Evolutionary conservation across 371 early-diverging fungal species (phyloP).

Genomic region (Mucor racemosus): DNA sequence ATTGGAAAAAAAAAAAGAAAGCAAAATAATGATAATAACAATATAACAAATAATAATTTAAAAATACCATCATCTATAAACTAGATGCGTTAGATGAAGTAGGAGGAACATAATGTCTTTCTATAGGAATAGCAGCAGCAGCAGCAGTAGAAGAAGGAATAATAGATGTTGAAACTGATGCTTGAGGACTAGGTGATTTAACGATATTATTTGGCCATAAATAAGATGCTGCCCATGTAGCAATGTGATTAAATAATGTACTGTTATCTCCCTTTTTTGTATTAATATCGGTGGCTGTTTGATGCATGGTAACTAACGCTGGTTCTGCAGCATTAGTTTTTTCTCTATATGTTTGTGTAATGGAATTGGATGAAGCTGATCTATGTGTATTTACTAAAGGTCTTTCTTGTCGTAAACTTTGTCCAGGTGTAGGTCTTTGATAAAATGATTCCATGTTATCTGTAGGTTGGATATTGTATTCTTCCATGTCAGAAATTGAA

Average conservation of each 20-base stretch:
- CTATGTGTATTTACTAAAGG: not conserved
- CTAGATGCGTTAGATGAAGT: slow-evolving; percentile 24
- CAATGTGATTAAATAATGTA: slow-evolving; percentile 21
- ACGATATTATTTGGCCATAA: slow-evolving; percentile 14
- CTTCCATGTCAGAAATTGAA: not conserved
- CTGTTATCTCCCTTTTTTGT: slow-evolving; percentile 7
- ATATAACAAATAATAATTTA: slow-evolving; percentile 3
- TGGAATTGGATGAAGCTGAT: slow-evolving; percentile 19
- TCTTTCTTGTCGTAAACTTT: not conserved
- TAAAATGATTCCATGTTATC: slow-evolving; percentile 7
- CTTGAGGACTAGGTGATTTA: slow-evolving; percentile 4
- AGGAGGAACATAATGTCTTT: slow-evolving; percentile 9
- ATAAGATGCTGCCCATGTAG: slow-evolving; percentile 31
- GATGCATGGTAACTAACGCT: slow-evolving; percentile 32
- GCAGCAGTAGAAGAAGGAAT: slow-evolving; percentile 8
- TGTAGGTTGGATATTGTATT: not conserved
- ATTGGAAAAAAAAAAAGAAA: not conserved
- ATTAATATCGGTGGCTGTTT: slow-evolving; percentile 30
- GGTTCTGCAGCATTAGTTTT: slow-evolving; percentile 31
- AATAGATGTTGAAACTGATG: slow-evolving; percentile 8
- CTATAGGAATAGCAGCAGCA: slow-evolving; percentile 16
- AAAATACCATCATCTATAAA: slow-evolving; percentile 7
- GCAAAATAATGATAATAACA: not conserved
- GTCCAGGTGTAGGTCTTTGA: slow-evolving; percentile 10
- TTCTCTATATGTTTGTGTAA: slow-evolving; percentile 22